Evolutionary conservation across 306 rosid species (phyloP).

Genomic region (Lathyrus sativus): DNA sequence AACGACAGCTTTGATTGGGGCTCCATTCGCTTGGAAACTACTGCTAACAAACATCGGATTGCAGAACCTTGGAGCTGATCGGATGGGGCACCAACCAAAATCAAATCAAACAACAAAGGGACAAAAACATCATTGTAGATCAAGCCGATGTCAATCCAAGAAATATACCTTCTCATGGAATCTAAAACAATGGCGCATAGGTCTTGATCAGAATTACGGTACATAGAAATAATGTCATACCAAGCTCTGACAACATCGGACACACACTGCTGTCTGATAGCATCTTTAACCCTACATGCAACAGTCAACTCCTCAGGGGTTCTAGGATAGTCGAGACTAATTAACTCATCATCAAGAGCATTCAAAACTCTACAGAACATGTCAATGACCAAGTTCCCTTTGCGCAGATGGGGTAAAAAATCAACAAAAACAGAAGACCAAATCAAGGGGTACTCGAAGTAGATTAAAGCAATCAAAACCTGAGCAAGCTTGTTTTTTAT

Average conservation of each 20-base stretch:
- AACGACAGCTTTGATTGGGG: conserved; percentile 67
- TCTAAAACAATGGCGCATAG: conserved; percentile 72
- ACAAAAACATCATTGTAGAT: conserved; percentile 78
- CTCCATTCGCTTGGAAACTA: conserved; percentile 87
- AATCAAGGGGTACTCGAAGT: conserved; percentile 73
- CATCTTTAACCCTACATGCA: conserved; percentile 80
- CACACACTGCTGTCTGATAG: conserved; percentile 88
- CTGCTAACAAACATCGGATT: conserved; percentile 81
- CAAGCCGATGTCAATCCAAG: conserved; percentile 93
- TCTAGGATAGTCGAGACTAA: conserved; percentile 81
- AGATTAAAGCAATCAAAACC: conserved; percentile 83
- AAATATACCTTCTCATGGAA: conserved; percentile 76
- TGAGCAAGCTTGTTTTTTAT: conserved; percentile 49
- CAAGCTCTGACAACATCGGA: conserved; percentile 72
- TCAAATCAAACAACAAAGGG: conserved; percentile 79
- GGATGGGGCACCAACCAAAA: conserved; percentile 63
- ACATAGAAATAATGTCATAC: conserved; percentile 69
- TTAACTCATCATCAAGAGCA: conserved; percentile 81
- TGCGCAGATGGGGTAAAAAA: conserved; percentile 68
- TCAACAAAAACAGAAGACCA: conserved; percentile 89
- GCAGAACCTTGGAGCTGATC: conserved; percentile 82
- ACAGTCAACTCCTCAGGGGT: conserved; percentile 65
- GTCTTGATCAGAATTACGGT: conserved; percentile 66
- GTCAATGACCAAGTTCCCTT: conserved; percentile 77
- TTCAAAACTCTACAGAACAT: conserved; percentile 95